phyloP scores from a whole-genome alignment of 495 filamentous ascomycete species.

The Aspergillus leporis region DNA sequence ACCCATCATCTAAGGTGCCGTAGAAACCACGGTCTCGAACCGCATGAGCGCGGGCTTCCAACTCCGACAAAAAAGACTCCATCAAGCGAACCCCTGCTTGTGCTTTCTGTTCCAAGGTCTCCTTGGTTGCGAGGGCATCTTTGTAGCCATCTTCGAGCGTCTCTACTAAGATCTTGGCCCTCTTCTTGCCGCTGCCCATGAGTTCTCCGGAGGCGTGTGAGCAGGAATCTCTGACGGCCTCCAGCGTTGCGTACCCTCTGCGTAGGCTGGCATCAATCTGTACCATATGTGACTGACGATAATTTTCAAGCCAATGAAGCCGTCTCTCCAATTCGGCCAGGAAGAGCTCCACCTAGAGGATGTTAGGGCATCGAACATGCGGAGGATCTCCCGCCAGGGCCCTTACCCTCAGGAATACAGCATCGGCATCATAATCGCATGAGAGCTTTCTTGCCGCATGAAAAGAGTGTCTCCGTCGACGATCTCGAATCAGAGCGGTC shows the following conservation, averaged over 20 bases:
- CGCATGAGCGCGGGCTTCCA: conserved; percentile 79
- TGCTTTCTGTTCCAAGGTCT: conserved; percentile 87
- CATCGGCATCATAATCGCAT: conserved; percentile 66
- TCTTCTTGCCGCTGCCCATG: conserved; percentile 80
- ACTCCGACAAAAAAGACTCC: conserved; percentile 77
- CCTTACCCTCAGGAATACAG: conserved; percentile 62
- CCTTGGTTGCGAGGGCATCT: conserved; percentile 80
- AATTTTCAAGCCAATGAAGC: conserved; percentile 85
- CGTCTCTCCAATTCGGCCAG: conserved; percentile 83
- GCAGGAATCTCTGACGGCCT: conserved; percentile 84
- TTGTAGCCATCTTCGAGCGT: conserved; percentile 91
- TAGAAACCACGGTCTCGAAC: conserved; percentile 63
- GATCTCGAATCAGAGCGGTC: conserved; percentile 41
- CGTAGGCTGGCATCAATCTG: conserved; percentile 80
- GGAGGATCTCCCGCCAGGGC: neutral
- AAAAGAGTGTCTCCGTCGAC: conserved; percentile 65
- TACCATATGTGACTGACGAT: conserved; percentile 76
- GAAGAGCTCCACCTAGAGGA: conserved; percentile 77
- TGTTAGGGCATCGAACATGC: conserved; percentile 19
- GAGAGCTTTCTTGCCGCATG: conserved; percentile 60
- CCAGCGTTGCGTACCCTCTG: conserved; percentile 78
- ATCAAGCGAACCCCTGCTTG: conserved; percentile 83
- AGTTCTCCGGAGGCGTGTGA: conserved; percentile 88
- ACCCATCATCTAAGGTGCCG: conserved; percentile 64
- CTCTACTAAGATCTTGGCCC: conserved; percentile 87